Conservation (phyloP, 441 rosid species). For the Geranium incanum region DNA sequence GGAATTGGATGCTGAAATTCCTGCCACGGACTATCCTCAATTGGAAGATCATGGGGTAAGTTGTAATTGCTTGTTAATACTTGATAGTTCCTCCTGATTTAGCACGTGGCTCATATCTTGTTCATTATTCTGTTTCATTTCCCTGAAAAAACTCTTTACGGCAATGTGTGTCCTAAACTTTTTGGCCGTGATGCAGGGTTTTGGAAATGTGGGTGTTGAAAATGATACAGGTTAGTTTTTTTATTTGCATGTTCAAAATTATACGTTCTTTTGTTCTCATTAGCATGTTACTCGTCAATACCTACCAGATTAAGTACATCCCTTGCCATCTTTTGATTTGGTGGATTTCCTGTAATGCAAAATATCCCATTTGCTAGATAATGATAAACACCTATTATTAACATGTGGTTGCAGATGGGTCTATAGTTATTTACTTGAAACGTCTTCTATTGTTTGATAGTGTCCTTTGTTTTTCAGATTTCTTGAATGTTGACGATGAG, state of each 20-base stretch:
- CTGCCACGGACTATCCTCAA: conserved; percentile 26
- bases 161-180: neutral
- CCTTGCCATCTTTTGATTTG: neutral
- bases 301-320: neutral
- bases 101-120: conserved; percentile 9
- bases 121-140: neutral
- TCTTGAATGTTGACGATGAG: conserved; percentile 84
- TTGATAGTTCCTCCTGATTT: neutral
- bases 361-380: neutral
- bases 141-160: too few relatives aligned
- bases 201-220: conserved; percentile 36
- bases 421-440: neutral
- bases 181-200: conserved; percentile 51
- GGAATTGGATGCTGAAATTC: conserved; percentile 29
- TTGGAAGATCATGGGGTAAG: conserved; percentile 46
- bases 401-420: neutral
- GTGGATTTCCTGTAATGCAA: neutral
- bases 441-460: conserved; percentile 14
- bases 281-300: neutral
- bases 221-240: conserved; percentile 72
- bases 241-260: too few relatives aligned
- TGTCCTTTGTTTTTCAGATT: conserved; percentile 41
- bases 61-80: conserved; percentile 4
- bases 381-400: neutral
- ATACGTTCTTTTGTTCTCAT: neutral